Base-by-base conservation (phyloP, 225 moss, liverwort and hornwort species). In the Physcomitrium patens region DNA sequence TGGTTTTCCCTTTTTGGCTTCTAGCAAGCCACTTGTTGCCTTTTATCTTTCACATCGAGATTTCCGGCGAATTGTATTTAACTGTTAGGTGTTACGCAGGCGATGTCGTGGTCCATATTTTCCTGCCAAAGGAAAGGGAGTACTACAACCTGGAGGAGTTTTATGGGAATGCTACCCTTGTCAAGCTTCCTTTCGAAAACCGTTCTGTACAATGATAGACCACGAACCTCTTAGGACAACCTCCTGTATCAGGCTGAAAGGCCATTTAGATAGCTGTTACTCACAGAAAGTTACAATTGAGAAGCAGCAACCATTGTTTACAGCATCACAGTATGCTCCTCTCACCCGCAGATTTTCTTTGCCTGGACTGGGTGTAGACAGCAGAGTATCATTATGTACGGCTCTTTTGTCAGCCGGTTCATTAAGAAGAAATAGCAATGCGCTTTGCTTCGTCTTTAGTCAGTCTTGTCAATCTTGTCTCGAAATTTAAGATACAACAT, bases 81-180 rank as follows among this genome's bases (percentile, higher is more conserved):
- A 46, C 3, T 50, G 65, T 6, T 68, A 53, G 50, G 50, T 37
- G 41, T 24, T 37, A 26, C 65, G 76, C 89, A 92, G 92, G 91
- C 6, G 93, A 93, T 49, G 81, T 93, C 42, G 87, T 93, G 16
- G 93, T 91, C 12, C 93, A 93, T 43, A 84, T 93, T 47, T 93
- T 93, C 74, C 89, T 89, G 28, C 93, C 93, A 41, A 88, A 93
- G 70, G 93, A 93, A 76, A 78, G 93, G 5, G 80, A 82, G 2
- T 93, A 82, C 55, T 93, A 93, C 74, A 93, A 93, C 52, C 69
- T 93, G 79, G 93, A 93, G 73, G 93, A 93, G 58, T 93, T 93
- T 65, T 93, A 93, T 53, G 91, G 91, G 50, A 93, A 93, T 62
- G 93, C 93, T 47, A 86, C 84, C 22, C 55, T 79, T 12, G 86